Evolutionary conservation across 805 yeast species (phyloP).

Genomic region (Wickerhamomyces tratensis): DNA sequence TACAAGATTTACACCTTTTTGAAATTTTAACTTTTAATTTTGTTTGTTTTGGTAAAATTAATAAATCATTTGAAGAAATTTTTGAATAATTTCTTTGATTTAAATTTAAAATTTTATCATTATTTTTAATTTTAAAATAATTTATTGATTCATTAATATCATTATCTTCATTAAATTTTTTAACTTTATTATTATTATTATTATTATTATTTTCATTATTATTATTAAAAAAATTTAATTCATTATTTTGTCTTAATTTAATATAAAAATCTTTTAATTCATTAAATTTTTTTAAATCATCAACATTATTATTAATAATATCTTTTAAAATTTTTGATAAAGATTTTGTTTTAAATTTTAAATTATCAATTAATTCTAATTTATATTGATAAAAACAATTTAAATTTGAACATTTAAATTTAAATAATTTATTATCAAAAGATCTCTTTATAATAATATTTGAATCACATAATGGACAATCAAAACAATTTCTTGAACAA

Average conservation of each 20-base stretch:
- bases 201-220: not conserved
- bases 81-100: not conserved
- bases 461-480: slow-evolving; percentile 15
- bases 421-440: not conserved
- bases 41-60: slow-evolving; percentile 9
- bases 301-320: not conserved
- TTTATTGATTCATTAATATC: not conserved
- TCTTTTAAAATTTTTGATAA: slow-evolving; percentile 8
- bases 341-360: slow-evolving; percentile 1
- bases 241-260: slow-evolving; percentile 8
- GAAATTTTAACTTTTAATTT: slow-evolving; percentile 13
- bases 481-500: slow-evolving; percentile 18
- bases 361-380: too few relatives aligned
- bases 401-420: slow-evolving; percentile 4
- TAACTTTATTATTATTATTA: not conserved
- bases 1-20: slow-evolving; percentile 19
- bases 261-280: slow-evolving; percentile 12
- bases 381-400: not conserved
- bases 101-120: too few relatives aligned
- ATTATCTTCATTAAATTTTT: not conserved
- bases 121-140: not conserved
- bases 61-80: too few relatives aligned
- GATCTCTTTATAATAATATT: slow-evolving; percentile 3
- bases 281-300: slow-evolving; percentile 4
- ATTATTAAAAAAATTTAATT: slow-evolving; percentile 1